Percentiles rank a stretch among this genome's conserved stretches.
These are phyloP conservation scores for Cryptosporidium ubiquitum DNA, from an alignment of 169 alveolate species.

Conservation along the genomic window DNA sequence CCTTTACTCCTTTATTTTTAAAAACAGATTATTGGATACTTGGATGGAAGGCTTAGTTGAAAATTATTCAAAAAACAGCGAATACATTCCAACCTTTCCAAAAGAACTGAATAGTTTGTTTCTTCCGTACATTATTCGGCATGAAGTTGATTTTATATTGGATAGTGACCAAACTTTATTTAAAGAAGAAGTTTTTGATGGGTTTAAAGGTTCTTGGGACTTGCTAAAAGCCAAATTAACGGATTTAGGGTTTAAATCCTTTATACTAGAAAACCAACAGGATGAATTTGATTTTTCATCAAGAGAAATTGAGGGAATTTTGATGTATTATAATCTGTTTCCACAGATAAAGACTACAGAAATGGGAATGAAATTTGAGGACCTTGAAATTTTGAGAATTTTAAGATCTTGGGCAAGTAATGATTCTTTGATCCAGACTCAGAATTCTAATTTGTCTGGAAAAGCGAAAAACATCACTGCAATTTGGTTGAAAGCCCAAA, in stretches of 20 bases:
- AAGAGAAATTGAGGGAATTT: background rate
- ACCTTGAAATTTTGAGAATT: constrained; percentile 1
- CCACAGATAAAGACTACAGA: background rate
- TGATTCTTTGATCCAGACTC: background rate
- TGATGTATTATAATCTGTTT: background rate
- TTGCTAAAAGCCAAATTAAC: background rate
- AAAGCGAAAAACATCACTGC: background rate
- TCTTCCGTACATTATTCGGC: constrained; percentile 16
- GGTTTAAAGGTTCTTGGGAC: constrained; percentile 21
- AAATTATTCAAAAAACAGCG: background rate
- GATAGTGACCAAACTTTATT: background rate
- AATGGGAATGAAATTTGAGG: background rate
- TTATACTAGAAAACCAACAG: background rate
- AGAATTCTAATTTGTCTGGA: background rate
- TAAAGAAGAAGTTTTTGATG: constrained; percentile 1
- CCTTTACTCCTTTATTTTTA: background rate
- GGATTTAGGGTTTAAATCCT: constrained; percentile 18
- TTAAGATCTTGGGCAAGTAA: constrained; percentile 42
- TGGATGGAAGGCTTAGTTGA: constrained; percentile 4
- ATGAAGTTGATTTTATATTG: background rate
- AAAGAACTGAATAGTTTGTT: background rate
- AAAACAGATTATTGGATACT: background rate
- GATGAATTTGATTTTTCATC: background rate
- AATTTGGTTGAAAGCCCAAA: constrained; percentile 11
- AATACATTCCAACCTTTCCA: background rate